Evolutionary conservation across 2,329 filamentous ascomycete species (phyloP).

Genomic region (Fusarium subglutinans): DNA sequence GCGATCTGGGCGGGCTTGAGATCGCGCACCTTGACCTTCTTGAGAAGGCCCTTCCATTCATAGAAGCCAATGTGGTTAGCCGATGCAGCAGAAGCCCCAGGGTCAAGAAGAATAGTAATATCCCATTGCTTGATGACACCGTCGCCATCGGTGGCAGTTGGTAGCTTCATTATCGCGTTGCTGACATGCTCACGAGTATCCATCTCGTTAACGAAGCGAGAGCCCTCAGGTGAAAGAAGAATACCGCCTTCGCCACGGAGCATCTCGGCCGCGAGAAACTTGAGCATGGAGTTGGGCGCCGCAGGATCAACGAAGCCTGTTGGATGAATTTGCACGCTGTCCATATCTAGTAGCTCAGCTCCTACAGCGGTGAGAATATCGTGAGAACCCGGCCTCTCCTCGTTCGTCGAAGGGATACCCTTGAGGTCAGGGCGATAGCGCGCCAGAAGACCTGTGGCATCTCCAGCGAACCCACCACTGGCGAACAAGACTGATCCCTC

Average conservation of each 20-base stretch:
- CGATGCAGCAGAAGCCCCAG: constrained; percentile 62
- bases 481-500: constrained; percentile 65
- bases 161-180: constrained; percentile 57
- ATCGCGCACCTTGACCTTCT: constrained; percentile 63
- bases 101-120: constrained; percentile 66
- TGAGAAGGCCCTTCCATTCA: constrained; percentile 67
- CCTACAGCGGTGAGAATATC: constrained; percentile 51
- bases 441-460: constrained; percentile 64
- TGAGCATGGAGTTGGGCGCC: constrained; percentile 56
- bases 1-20: constrained; percentile 52
- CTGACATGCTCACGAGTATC: constrained; percentile 67
- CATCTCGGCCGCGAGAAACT: constrained; percentile 72
- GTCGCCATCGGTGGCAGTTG: constrained; percentile 44
- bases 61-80: constrained; percentile 70
- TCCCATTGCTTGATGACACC: constrained; percentile 62
- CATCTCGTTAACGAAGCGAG: constrained; percentile 70
- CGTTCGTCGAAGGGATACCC: constrained; percentile 70
- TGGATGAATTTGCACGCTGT: constrained; percentile 70
- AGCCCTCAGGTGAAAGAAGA: constrained; percentile 56
- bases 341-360: constrained; percentile 60
- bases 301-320: constrained; percentile 70
- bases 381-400: constrained; percentile 65
- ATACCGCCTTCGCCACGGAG: constrained; percentile 71
- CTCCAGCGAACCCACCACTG: constrained; percentile 70
- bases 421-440: constrained; percentile 67